Base-by-base conservation (phyloP, 148 eudicot species). In the Talinum fruticosum region DNA sequence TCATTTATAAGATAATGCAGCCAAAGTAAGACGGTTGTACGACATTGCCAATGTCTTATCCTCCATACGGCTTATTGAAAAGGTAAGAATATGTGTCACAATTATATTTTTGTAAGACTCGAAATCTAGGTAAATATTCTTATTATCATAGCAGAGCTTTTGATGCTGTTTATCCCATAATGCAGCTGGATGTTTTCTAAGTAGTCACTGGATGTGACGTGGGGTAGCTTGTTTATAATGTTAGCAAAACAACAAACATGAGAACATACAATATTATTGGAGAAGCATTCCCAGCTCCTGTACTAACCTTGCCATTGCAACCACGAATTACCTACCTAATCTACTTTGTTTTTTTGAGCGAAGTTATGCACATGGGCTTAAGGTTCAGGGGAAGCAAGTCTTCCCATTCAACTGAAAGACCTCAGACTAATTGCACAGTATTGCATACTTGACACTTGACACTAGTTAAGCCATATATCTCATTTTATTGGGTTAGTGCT, bases 31-130 rank as follows among this genome's bases (percentile, higher is more conserved):
- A 82, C 83, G 99, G 66, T 86, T 96, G 68, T 96, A 96, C 80
- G 99, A 96, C 73, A 96, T 96, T 78, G 97, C 99, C 75, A 96
- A 96, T 59, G 99, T 96, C 6, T 76, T 96, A 72, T 93, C 99
- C 66, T 96, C 99, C 15, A 93, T 96, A 94, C 84, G 82, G 70
- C 92, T 93, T 72, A 96, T 96, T 81, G 97, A 90, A 83, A 96
- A 96, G 97, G 99, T 96, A 82, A 76, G 84, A 73, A 45, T 0
- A 24, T 32, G 47, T 0, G 47, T 34, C 18, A 33, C 78, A 44
- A 15, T 29, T 33, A 14, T 23, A 19, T 1, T 32, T 0, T 10
- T 10, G 32, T n/a, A 10, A 14, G 34, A 14, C 7, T 23, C 15
- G 45, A 23, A 19, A 8, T 33, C 19, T 35, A 32, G 14, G 32